These are phyloP conservation scores for Suaeda aralocaspica DNA, from an alignment of 148 eudicot genomes.

Conservation along the genomic window DNA sequence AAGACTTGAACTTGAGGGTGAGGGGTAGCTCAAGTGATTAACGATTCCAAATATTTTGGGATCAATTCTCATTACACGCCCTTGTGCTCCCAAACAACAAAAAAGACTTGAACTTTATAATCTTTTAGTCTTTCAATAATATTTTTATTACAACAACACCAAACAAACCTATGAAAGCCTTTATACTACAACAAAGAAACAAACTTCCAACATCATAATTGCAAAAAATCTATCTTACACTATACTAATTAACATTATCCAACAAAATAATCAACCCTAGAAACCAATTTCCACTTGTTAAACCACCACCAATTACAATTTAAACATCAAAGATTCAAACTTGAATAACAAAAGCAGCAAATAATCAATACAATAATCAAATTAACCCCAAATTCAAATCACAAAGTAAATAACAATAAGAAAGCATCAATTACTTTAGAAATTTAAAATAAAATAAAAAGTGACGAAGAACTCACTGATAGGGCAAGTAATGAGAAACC, in stretches of 20 bases:
- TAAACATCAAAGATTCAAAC: conserved; percentile 4
- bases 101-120: conserved; percentile 6
- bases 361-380: background rate
- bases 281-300: background rate
- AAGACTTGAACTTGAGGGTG: conserved; percentile 6
- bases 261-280: conserved; percentile 1
- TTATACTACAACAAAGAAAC: background rate
- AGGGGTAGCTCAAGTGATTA: no score
- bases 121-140: background rate
- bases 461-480: conserved; percentile 36
- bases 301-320: background rate
- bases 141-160: background rate
- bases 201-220: background rate
- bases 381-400: background rate
- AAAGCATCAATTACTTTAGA: background rate
- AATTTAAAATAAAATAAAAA: background rate
- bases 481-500: conserved; percentile 78
- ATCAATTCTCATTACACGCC: no score
- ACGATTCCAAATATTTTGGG: no score
- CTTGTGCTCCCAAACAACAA: no score
- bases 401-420: background rate
- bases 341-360: background rate
- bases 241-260: background rate
- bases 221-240: background rate
- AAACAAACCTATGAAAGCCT: background rate